phyloP scores from a whole-genome alignment of 768 basidiomycete genomes.

The Rhodosporidiobolus odoratus region DNA sequence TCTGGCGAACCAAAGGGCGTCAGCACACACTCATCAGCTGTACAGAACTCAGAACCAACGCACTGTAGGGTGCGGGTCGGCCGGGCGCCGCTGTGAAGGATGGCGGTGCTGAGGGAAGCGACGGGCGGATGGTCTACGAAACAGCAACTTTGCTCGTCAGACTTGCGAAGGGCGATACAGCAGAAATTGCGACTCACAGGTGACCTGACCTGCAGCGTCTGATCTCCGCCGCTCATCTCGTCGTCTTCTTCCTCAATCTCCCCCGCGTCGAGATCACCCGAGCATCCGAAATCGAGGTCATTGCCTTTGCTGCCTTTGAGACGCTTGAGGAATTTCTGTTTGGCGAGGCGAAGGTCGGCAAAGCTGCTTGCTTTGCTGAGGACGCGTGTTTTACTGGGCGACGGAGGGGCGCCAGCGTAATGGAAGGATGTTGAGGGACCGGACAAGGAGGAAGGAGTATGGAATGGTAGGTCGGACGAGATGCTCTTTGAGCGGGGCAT shows the following conservation, averaged over 20 bases:
- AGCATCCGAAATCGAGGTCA: constrained; percentile 21
- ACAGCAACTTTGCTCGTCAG: no score
- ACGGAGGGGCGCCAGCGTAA: not conserved
- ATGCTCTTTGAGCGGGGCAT: not conserved
- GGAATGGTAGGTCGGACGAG: not conserved
- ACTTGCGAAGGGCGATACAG: not conserved
- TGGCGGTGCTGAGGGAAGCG: constrained; percentile 52
- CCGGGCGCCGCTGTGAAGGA: constrained; percentile 37
- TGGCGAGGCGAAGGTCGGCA: constrained; percentile 22
- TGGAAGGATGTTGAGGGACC: constrained; percentile 1
- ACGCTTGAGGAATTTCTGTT: constrained; percentile 5
- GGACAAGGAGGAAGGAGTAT: not conserved
- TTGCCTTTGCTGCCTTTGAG: not conserved
- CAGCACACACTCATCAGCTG: no score
- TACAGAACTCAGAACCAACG: no score
- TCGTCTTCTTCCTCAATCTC: constrained; percentile 64
- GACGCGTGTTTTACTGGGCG: not conserved
- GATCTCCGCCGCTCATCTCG: constrained; percentile 45
- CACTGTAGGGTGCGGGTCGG: not conserved
- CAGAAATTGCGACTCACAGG: constrained; percentile 51
- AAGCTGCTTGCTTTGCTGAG: constrained; percentile 14
- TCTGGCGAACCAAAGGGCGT: no score
- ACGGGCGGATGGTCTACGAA: not conserved
- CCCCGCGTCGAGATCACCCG: constrained; percentile 62
- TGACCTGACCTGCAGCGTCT: constrained; percentile 48